phyloP scores from a whole-genome alignment of 768 basidiomycete species.

The Lactifluus volemus region DNA sequence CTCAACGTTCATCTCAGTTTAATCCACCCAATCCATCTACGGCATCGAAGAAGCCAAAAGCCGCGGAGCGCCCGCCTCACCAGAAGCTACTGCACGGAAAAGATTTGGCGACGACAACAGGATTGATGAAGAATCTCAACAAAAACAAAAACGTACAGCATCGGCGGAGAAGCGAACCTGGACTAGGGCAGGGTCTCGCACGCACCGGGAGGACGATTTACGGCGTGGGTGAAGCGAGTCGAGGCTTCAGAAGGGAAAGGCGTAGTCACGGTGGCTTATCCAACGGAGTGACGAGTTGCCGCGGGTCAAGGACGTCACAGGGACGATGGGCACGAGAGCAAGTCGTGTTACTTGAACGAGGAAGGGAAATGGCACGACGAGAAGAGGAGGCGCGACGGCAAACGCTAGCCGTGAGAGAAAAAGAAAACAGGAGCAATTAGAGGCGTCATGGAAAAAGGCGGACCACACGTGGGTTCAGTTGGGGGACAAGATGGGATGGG shows the following conservation, averaged over 20 bases:
- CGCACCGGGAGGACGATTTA: constrained; percentile 18
- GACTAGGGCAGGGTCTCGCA: constrained; percentile 1
- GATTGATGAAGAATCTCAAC: constrained; percentile 6
- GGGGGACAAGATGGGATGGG: background rate
- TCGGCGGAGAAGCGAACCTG: constrained; percentile 12
- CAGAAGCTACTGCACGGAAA: background rate
- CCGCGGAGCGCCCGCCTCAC: constrained; percentile 13
- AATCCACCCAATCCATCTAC: background rate
- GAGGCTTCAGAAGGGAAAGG: background rate
- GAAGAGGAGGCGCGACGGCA: background rate
- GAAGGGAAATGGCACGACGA: constrained; percentile 6
- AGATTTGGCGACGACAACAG: background rate
- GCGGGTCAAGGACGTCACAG: background rate
- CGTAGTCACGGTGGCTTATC: background rate
- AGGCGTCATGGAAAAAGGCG: background rate
- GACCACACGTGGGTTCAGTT: background rate
- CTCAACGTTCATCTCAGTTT: constrained; percentile 19
- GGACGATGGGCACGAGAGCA: background rate
- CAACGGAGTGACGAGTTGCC: background rate
- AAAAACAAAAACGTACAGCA: background rate
- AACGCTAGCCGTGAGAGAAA: background rate
- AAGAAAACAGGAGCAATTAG: background rate
- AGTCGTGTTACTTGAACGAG: constrained; percentile 2
- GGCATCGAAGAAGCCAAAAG: background rate
- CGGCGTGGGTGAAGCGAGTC: constrained; percentile 6